Evolutionary conservation across 306 rosid species (phyloP).

Genomic region (Crotalaria pallida): DNA sequence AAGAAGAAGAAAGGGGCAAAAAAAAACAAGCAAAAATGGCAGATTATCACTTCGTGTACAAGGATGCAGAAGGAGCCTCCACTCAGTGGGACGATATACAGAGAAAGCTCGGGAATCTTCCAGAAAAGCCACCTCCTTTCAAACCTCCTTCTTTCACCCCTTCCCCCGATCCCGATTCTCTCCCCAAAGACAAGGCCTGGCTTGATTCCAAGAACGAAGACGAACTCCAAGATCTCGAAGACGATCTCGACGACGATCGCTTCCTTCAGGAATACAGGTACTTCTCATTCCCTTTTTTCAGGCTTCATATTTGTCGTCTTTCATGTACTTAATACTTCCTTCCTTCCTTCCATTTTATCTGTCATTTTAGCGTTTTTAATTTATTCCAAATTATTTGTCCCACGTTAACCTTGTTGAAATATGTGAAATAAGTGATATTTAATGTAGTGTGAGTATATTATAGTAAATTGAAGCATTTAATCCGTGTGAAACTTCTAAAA

Average conservation of each 20-base stretch:
- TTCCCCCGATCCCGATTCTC: conserved; percentile 44
- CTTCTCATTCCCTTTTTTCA: too few species aligned
- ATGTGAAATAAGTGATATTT: too few species aligned
- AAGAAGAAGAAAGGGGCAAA: not conserved
- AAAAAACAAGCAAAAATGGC: conserved; percentile 35
- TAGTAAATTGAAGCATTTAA: too few species aligned
- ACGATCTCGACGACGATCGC: conserved; percentile 77
- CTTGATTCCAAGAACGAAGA: conserved; percentile 67
- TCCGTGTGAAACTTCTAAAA: too few species aligned
- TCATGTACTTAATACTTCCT: too few species aligned
- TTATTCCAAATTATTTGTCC: too few species aligned
- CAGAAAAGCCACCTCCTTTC: conserved; percentile 62
- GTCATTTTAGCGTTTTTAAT: too few species aligned
- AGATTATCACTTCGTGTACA: conserved; percentile 82
- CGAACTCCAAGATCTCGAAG: conserved; percentile 85
- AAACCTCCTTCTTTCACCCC: conserved; percentile 82
- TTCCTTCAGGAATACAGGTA: conserved; percentile 91
- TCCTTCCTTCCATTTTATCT: too few species aligned
- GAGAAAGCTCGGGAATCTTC: conserved; percentile 80
- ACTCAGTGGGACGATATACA: conserved; percentile 98
- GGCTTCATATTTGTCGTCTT: too few species aligned
- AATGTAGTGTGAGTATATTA: too few species aligned
- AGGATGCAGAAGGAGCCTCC: conserved; percentile 86
- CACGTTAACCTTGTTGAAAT: too few species aligned
- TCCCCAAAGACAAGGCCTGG: conserved; percentile 75